Conservation (phyloP, 176 grass and related monocot species). For the Saccharum spontaneum region DNA sequence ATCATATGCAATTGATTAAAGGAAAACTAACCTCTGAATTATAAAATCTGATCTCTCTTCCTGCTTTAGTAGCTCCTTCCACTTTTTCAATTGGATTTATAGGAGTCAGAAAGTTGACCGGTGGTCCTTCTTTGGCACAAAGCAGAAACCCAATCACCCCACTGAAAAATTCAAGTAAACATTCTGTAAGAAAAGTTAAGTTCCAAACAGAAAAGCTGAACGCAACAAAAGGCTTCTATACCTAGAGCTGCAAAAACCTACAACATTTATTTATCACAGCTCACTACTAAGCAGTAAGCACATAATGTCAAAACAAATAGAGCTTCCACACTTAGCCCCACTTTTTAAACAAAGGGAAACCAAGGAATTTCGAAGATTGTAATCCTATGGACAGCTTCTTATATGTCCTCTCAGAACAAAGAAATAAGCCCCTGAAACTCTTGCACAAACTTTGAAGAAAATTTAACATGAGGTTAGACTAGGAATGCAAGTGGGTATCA, state of each 20-base stretch:
- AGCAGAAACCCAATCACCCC: constrained; percentile 96
- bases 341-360: not conserved
- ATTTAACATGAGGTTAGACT: not conserved
- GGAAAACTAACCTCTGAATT: constrained; percentile 71
- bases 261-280: constrained; percentile 12
- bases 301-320: not conserved
- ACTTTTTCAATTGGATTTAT: constrained; percentile 88
- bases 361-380: not conserved
- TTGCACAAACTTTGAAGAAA: not conserved
- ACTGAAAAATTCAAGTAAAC: constrained; percentile 51
- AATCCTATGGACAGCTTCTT: not conserved
- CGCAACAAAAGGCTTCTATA: not conserved
- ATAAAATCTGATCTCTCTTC: constrained; percentile 94
- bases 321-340: not conserved
- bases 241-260: not conserved
- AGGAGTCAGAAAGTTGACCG: constrained; percentile 75
- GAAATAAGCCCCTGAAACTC: not conserved
- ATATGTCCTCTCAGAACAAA: not conserved
- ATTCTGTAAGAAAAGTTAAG: constrained; percentile 7
- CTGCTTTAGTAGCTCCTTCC: constrained; percentile 56
- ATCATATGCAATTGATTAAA: not conserved
- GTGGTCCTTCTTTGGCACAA: constrained; percentile 65
- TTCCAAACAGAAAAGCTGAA: not conserved
- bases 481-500: not conserved
- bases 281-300: not conserved